phyloP scores from a whole-genome alignment of 2,329 filamentous ascomycete species.

The Anthostomella pinea region DNA sequence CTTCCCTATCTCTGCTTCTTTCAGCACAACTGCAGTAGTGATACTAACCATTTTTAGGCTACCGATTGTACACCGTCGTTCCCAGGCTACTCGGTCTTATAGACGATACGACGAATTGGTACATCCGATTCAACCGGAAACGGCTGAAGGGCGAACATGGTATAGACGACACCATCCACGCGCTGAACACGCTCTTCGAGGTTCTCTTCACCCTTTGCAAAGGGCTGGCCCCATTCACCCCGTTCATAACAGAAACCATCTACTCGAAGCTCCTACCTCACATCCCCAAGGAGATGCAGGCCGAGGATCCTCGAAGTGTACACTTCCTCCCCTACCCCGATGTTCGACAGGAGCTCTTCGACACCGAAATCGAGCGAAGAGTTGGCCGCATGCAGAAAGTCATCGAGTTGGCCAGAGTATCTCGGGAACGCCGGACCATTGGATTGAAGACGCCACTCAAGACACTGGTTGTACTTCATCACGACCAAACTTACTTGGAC shows the following conservation, averaged over 20 bases:
- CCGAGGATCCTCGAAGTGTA: conserved; percentile 76
- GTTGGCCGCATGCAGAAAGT: conserved; percentile 92
- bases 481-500: conserved; percentile 76
- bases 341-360: conserved; percentile 83
- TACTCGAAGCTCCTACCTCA: conserved; percentile 79
- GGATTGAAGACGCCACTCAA: conserved; percentile 89
- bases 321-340: conserved; percentile 92
- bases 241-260: conserved; percentile 93
- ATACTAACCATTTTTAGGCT: conserved; percentile 42
- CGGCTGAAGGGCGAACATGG: conserved; percentile 63
- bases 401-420: conserved; percentile 85
- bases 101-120: conserved; percentile 98
- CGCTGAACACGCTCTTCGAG: conserved; percentile 91
- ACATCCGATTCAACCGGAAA: conserved; percentile 90
- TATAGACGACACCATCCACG: conserved; percentile 80
- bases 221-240: conserved; percentile 89
- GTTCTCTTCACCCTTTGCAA: conserved; percentile 75
- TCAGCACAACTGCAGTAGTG: conserved; percentile 4
- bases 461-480: conserved; percentile 84
- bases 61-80: conserved; percentile 87
- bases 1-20: too few species aligned
- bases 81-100: conserved; percentile 79
- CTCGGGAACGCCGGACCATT: conserved; percentile 79
- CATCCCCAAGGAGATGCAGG: conserved; percentile 69
- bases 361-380: conserved; percentile 79